Base-by-base conservation (phyloP, 306 rosid genomes). In the Quercus mongolica region DNA sequence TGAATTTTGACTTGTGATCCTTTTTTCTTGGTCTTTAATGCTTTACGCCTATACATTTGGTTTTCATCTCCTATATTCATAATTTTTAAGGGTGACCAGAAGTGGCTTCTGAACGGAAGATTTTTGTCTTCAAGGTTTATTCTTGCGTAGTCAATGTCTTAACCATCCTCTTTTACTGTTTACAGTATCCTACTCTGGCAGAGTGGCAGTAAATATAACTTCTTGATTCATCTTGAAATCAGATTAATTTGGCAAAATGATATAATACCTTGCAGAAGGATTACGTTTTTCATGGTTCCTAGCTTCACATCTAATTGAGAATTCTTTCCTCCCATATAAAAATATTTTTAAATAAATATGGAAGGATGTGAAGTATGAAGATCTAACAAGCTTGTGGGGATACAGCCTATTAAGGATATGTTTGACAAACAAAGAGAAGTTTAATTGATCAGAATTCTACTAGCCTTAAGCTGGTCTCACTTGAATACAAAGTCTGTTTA, bases 91-190 rank as follows among this genome's bases (percentile, higher is more conserved):
- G 55, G 73, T 81, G 71, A 49, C 56, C 4, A 61, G 44, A 18
- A 57, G 63, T 57, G 71, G 72, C 76, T 51, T 63, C 23, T 55
- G 76, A 78, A 56, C 69, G 70, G 71, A 38, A 41, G 73, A 79
- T 15, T 14, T 78, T 68, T 56, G 74, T 64, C 78, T 20, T 80
- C 69, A 70, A 41, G 26, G 9, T 31, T 80, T 62, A 44, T 57
- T 51, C 56, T 59, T 74, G 31, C 10, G 49, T 78, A 25, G 51
- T 65, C 76, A 33, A 78, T 76, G 49, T 77, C 63, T 80, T 49
- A 52, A 62, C 64, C 20, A 51, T 44, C 41, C 59, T 5, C 28
- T 61, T 33, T 38, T 58, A 14, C 54, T 56, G 65, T 56, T n/a
- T 62, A 28, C 5, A 8, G 11, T 59, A 5, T 63, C 26, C 51